A percentile compares a stretch with the other conserved stretches of the same genome.
These are phyloP conservation scores for Colletotrichum scovillei DNA, from an alignment of 2,329 filamentous ascomycete genomes.

Conservation along the genomic window DNA sequence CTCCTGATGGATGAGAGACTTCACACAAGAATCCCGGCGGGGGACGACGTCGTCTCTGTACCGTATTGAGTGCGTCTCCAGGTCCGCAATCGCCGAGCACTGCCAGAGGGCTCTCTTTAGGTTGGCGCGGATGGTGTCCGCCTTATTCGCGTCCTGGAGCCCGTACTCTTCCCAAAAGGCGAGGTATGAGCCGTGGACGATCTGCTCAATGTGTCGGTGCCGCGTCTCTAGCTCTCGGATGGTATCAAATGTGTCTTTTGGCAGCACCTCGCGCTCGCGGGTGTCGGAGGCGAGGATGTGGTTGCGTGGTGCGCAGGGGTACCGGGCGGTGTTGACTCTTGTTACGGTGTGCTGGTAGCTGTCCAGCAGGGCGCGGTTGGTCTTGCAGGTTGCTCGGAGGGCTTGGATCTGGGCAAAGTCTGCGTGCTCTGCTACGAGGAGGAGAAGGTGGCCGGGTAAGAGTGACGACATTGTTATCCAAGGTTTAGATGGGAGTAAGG, in stretches of 20 bases:
- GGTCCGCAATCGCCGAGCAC: constrained; percentile 31
- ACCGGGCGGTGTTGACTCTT: constrained; percentile 15
- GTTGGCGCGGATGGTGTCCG: neutral
- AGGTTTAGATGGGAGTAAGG: neutral
- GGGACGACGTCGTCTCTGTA: constrained; percentile 28
- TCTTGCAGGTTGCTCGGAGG: constrained; percentile 27
- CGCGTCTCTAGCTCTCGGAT: constrained; percentile 34
- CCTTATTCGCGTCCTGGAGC: constrained; percentile 19
- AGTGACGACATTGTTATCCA: constrained; percentile 28
- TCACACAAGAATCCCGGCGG: constrained; percentile 21
- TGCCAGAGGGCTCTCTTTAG: constrained; percentile 31
- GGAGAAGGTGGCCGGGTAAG: constrained; percentile 24
- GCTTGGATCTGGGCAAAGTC: constrained; percentile 26
- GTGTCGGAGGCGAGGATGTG: constrained; percentile 34
- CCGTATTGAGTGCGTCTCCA: constrained; percentile 32
- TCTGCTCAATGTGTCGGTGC: constrained; percentile 23
- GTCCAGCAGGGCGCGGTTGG: constrained; percentile 28
- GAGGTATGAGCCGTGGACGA: constrained; percentile 24
- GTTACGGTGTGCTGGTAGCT: constrained; percentile 33
- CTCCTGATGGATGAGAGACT: constrained; percentile 32
- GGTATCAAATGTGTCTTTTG: constrained; percentile 18
- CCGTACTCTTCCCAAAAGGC: constrained; percentile 31
- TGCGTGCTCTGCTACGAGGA: constrained; percentile 25
- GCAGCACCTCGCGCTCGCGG: constrained; percentile 27
- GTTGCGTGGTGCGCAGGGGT: constrained; percentile 17